phyloP scores from a whole-genome alignment of 1,284 basidiomycete species.

The Paramarasmius palmivorus region DNA sequence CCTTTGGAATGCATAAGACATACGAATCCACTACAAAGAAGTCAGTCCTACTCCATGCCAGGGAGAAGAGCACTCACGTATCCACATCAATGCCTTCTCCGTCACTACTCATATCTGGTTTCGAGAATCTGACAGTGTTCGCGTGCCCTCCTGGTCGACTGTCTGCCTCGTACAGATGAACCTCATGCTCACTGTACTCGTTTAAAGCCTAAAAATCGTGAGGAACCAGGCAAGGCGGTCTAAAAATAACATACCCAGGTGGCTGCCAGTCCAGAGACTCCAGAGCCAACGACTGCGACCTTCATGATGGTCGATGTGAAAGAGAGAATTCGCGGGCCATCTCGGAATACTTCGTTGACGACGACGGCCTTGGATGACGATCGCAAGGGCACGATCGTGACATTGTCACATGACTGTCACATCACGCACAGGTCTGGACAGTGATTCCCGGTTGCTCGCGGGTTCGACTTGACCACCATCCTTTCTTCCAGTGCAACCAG shows the following conservation, averaged over 20 bases:
- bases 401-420: too few species aligned
- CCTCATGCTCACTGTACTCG: conserved; percentile 78
- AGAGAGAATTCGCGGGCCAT: background rate
- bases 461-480: too few species aligned
- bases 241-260: conserved; percentile 61
- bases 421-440: too few species aligned
- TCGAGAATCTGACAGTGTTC: conserved; percentile 66
- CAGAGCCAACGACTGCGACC: conserved; percentile 79
- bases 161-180: conserved; percentile 78
- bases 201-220: conserved; percentile 43
- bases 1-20: conserved; percentile 19
- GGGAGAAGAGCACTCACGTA: conserved; percentile 46
- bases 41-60: conserved; percentile 5
- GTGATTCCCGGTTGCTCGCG: too few species aligned
- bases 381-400: too few species aligned
- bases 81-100: conserved; percentile 59
- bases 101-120: conserved; percentile 33
- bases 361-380: too few species aligned
- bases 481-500: too few species aligned
- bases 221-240: background rate
- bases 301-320: conserved; percentile 49
- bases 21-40: conserved; percentile 49
- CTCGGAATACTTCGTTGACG: too few species aligned
- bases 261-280: conserved; percentile 76
- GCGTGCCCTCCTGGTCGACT: conserved; percentile 77